These are phyloP conservation scores for Galerina sulciceps DNA, from an alignment of 768 basidiomycete species.

Conservation along the genomic window DNA sequence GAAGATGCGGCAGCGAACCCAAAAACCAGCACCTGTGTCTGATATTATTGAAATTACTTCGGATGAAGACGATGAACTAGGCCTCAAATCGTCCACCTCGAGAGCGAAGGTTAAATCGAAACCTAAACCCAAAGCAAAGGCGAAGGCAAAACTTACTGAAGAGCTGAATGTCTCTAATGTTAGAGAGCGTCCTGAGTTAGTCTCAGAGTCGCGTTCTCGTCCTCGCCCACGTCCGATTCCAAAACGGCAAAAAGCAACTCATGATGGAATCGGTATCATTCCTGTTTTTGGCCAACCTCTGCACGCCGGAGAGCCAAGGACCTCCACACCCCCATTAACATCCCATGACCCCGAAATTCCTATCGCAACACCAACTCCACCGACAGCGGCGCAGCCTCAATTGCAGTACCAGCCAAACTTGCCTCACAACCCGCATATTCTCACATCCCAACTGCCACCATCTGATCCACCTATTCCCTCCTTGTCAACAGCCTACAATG, in stretches of 20 bases:
- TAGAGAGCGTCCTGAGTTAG: not conserved
- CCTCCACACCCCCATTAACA: conserved; percentile 3
- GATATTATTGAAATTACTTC: conserved; percentile 52
- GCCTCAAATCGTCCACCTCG: conserved; percentile 32
- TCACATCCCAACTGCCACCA: conserved; percentile 32
- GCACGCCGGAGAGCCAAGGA: not conserved
- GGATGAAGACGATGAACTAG: conserved; percentile 42
- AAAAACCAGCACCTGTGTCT: conserved; percentile 20
- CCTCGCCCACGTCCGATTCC: conserved; percentile 21
- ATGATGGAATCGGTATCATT: not conserved
- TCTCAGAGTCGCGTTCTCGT: conserved; percentile 13
- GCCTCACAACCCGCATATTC: not conserved
- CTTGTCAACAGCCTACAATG: conserved; percentile 20
- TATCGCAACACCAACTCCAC: conserved; percentile 19
- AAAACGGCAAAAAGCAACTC: conserved; percentile 6
- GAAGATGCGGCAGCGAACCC: conserved; percentile 53
- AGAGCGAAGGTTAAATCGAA: conserved; percentile 29
- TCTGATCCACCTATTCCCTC: conserved; percentile 39
- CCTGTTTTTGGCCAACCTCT: not conserved
- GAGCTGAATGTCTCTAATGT: not conserved
- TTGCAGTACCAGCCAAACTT: not conserved
- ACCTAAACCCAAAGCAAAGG: conserved; percentile 28
- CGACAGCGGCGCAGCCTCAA: not conserved
- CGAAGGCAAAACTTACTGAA: conserved; percentile 7
- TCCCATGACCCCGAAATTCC: conserved; percentile 17